A percentile compares a stretch with the other conserved stretches of the same genome.
phyloP scores from a whole-genome alignment of 331 rosid species.

The Telfairia occidentalis region DNA sequence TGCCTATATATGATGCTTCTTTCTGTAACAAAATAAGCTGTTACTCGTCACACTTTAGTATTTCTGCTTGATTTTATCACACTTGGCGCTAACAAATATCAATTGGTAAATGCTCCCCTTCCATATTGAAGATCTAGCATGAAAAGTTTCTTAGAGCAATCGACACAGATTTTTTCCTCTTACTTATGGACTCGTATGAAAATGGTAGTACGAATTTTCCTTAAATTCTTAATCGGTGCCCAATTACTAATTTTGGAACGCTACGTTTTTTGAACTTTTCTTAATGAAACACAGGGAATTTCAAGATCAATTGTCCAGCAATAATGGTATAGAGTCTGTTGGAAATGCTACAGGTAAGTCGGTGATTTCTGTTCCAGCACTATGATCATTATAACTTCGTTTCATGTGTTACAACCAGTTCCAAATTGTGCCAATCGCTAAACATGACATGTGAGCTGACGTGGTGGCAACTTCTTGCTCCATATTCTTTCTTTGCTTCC shows the following conservation, averaged over 20 bases:
- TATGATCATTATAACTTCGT: background rate
- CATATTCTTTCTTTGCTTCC: background rate
- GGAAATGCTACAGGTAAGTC: slow-evolving; percentile 23
- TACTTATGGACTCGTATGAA: background rate
- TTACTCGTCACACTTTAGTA: background rate
- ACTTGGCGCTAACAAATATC: background rate
- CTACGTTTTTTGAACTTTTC: background rate
- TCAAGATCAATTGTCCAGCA: slow-evolving; percentile 28
- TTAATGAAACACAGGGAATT: slow-evolving; percentile 45
- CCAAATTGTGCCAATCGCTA: background rate
- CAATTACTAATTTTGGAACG: background rate
- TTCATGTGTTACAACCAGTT: background rate
- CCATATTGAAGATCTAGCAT: background rate
- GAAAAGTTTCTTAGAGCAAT: background rate
- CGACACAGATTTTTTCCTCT: background rate
- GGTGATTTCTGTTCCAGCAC: slow-evolving; percentile 16
- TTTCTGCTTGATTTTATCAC: background rate
- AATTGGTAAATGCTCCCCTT: background rate
- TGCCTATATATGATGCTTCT: background rate
- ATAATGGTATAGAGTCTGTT: slow-evolving; percentile 17
- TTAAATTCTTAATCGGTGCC: background rate
- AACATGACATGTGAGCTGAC: background rate
- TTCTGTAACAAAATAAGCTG: background rate
- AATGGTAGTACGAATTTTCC: background rate
- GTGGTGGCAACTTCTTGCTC: background rate